Evolutionary conservation across 768 basidiomycete species (phyloP).

Genomic region (Tricholoma matsutake): DNA sequence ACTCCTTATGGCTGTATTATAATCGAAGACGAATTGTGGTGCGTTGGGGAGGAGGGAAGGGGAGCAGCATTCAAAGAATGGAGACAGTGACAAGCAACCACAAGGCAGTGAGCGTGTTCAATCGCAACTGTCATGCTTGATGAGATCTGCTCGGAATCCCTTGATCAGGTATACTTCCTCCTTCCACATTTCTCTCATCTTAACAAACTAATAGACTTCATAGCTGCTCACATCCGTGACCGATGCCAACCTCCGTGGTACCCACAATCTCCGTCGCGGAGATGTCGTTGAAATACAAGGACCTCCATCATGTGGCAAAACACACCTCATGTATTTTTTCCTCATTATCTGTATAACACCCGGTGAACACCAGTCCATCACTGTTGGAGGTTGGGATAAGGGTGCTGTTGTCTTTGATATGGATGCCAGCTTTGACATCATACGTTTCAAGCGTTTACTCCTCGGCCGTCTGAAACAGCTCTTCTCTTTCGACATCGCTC

Average conservation of each 20-base stretch:
- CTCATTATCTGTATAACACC: conserved; percentile 60
- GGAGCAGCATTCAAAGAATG: neutral
- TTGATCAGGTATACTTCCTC: conserved; percentile 28
- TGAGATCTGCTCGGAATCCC: conserved; percentile 33
- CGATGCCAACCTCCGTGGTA: conserved; percentile 17
- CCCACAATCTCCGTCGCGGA: conserved; percentile 37
- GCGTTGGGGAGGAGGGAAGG: neutral
- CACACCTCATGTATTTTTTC: conserved; percentile 70
- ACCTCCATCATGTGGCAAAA: conserved; percentile 71
- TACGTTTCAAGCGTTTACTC: conserved; percentile 53
- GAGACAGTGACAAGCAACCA: neutral
- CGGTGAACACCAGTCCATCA: conserved; percentile 21
- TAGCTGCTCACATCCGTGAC: conserved; percentile 4
- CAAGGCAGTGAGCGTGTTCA: neutral
- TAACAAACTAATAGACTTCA: neutral
- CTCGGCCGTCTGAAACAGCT: conserved; percentile 38
- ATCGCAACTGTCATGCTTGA: conserved; percentile 23
- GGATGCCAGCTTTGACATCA: conserved; percentile 61
- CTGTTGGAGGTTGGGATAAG: conserved; percentile 59
- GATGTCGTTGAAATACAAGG: conserved; percentile 80
- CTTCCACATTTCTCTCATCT: neutral
- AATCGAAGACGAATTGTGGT: neutral
- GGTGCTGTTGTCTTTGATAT: conserved; percentile 69
- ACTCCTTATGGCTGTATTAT: neutral
- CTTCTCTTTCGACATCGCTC: conserved; percentile 22